phyloP scores from a whole-genome alignment of 306 rosid genomes.

The Glycyrrhiza uralensis region DNA sequence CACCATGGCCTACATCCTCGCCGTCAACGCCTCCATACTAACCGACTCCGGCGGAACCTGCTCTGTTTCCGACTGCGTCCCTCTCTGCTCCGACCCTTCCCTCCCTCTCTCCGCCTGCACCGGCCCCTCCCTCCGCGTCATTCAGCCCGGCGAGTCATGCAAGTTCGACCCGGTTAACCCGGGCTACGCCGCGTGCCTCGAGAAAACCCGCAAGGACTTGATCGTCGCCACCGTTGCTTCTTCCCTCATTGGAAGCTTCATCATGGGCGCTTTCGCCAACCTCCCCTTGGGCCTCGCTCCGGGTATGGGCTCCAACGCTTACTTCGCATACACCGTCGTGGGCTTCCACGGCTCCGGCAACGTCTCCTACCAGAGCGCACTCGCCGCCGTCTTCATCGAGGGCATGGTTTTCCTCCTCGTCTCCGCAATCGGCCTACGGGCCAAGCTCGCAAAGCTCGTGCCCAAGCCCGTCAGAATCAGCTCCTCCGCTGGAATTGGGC shows the following conservation, averaged over 20 bases:
- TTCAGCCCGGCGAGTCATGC: slow-evolving; percentile 57
- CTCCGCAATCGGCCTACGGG: slow-evolving; percentile 72
- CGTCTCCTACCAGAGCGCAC: slow-evolving; percentile 71
- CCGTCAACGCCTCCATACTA: slow-evolving; percentile 94
- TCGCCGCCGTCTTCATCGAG: slow-evolving; percentile 85
- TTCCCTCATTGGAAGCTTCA: slow-evolving; percentile 77
- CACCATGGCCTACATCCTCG: slow-evolving; percentile 98
- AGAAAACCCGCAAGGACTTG: slow-evolving; percentile 60
- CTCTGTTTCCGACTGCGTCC: slow-evolving; percentile 75
- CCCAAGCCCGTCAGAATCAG: slow-evolving; percentile 93
- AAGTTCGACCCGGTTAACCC: slow-evolving; percentile 87
- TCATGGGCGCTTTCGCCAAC: slow-evolving; percentile 91
- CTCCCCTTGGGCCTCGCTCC: slow-evolving; percentile 93
- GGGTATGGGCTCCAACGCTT: slow-evolving; percentile 96
- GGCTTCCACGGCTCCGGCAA: slow-evolving; percentile 96
- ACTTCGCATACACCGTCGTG: slow-evolving; percentile 95
- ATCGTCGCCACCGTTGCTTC: slow-evolving; percentile 90
- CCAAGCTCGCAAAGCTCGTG: slow-evolving; percentile 73
- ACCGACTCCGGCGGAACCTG: slow-evolving; percentile 94
- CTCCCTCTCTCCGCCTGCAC: slow-evolving; percentile 47
- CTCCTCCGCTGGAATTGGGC: slow-evolving; percentile 97
- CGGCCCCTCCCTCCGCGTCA: slow-evolving; percentile 33
- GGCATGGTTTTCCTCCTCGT: slow-evolving; percentile 64
- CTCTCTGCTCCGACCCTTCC: slow-evolving; percentile 72
- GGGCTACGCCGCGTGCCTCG: slow-evolving; percentile 72